A percentile compares a stretch with the other conserved stretches of the same genome.
Conservation (phyloP, 140 eudicot genomes). For the Ambrosia hybrid region DNA sequence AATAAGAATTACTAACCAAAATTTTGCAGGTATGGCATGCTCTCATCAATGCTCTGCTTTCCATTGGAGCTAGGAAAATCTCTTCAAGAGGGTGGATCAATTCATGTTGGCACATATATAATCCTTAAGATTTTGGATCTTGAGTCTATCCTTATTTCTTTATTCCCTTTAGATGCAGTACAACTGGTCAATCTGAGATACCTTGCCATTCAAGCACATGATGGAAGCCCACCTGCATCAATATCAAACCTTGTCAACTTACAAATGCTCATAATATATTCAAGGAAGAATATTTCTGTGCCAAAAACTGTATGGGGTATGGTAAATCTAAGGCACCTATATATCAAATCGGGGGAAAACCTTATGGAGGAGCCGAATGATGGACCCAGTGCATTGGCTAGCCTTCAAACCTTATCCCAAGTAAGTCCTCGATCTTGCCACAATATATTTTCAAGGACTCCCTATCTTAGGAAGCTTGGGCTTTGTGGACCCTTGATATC, state of each 20-base stretch:
- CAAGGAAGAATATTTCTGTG: slow-evolving; percentile 20
- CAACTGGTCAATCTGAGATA: slow-evolving; percentile 24
- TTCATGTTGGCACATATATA: neutral
- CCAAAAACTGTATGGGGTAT: slow-evolving; percentile 40
- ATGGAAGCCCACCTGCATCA: slow-evolving; percentile 30
- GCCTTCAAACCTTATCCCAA: slow-evolving; percentile 28
- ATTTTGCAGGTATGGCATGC: slow-evolving; percentile 2
- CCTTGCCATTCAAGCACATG: slow-evolving; percentile 31
- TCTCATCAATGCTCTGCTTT: neutral
- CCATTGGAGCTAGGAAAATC: slow-evolving; percentile 17
- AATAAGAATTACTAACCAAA: neutral
- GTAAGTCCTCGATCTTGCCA: no score
- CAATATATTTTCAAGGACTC: no score
- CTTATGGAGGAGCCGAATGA: slow-evolving; percentile 11
- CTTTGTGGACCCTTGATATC: no score
- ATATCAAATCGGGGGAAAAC: slow-evolving; percentile 28
- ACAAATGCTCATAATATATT: slow-evolving; percentile 27
- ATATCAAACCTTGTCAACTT: slow-evolving; percentile 36
- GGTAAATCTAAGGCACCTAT: slow-evolving; percentile 41
- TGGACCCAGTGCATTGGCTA: slow-evolving; percentile 13
- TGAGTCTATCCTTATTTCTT: slow-evolving; percentile 3
- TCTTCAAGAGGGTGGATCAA: slow-evolving; percentile 2
- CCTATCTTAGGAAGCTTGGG: no score
- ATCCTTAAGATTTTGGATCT: slow-evolving; percentile 15
- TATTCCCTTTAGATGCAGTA: slow-evolving; percentile 12